phyloP scores from a whole-genome alignment of 331 rosid species.

The Malus hybrid region DNA sequence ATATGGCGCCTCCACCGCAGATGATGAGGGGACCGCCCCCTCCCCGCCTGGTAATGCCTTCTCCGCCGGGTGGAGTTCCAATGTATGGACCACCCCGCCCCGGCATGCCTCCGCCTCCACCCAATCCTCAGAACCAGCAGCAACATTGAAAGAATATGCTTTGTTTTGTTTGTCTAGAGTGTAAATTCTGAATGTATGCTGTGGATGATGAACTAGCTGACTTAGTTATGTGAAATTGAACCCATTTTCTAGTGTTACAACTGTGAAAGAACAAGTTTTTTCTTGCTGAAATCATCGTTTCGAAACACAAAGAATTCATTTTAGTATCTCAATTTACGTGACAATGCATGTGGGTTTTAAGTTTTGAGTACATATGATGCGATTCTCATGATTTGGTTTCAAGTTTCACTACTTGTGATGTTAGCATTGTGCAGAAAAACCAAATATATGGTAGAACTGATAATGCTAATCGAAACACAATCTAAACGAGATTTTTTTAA shows the following conservation, averaged over 20 bases:
- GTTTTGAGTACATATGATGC: too few relatives aligned
- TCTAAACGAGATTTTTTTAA: too few relatives aligned
- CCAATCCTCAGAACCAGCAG: conserved; percentile 66
- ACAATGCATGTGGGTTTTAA: too few relatives aligned
- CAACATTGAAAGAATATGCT: conserved; percentile 26
- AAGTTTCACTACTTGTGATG: too few relatives aligned
- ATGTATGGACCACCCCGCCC: conserved; percentile 79
- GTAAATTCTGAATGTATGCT: not conserved
- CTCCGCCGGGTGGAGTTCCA: conserved; percentile 75
- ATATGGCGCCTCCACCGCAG: conserved; percentile 89
- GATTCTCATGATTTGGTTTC: too few relatives aligned
- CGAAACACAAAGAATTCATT: too few relatives aligned
- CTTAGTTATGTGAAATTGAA: not conserved
- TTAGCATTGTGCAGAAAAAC: too few relatives aligned
- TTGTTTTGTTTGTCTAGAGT: not conserved
- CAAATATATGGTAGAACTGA: too few relatives aligned
- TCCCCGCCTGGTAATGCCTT: conserved; percentile 74
- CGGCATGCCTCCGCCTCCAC: conserved; percentile 76
- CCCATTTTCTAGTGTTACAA: not conserved
- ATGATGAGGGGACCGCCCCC: conserved; percentile 87
- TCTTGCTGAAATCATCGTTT: too few relatives aligned
- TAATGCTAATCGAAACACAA: too few relatives aligned
- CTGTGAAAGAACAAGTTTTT: too few relatives aligned
- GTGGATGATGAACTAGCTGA: not conserved
- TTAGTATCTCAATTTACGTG: too few relatives aligned